Evolutionary conservation across 2,329 filamentous ascomycete genomes (phyloP), one percentile per base, ranked within the genome.

Genomic region (Mariannaea elegans): DNA sequence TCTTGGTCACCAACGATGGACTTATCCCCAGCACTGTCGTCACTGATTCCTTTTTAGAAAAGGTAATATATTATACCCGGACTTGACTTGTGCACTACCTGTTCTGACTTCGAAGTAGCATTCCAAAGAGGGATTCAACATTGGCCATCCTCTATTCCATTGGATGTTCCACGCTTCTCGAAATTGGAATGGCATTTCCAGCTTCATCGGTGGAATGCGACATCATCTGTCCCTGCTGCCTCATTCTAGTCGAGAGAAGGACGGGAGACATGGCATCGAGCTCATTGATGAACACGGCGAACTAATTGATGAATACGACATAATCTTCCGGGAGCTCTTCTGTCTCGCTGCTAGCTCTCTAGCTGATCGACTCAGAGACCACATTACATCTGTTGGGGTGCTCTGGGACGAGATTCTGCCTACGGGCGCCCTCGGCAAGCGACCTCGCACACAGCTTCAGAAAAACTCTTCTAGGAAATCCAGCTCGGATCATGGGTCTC

Each of bases 91-190:
- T 19, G 46, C 6, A 27, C n/a, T 27, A 18, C 21, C n/a, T 2
- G 8, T 57, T 51, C 41, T 65, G 55, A 72, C 32, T 32, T n/a
- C n/a, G 53, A 39, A 54, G 66, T 58, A 73, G 69, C 76, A 65
- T 63, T 77, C 89, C 52, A 87, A 89, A 60, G 92, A 96, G 61
- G 86, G 89, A 13, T 94, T 97, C 69, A 88, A 87, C 56, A 87
- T 88, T 21, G 85, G 87, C 0, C 92, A 97, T 71, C 87, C 91
- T 0, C 87, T 94, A 2, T 97, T 95, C 75, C 87, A 93, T 48
- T 97, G 93, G 93, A 89, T 95, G 70, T 96, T 91, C 72, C 86
- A 91, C 56, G 91, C 92, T 3, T 92, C 91, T 7, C 84, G 88
- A 59, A 90, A 93, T 73, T 97, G 93, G 93, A 72, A 77, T 7